Evolutionary conservation across 2,329 filamentous ascomycete genomes (phyloP).

Genomic region (Penicillium sp.): DNA sequence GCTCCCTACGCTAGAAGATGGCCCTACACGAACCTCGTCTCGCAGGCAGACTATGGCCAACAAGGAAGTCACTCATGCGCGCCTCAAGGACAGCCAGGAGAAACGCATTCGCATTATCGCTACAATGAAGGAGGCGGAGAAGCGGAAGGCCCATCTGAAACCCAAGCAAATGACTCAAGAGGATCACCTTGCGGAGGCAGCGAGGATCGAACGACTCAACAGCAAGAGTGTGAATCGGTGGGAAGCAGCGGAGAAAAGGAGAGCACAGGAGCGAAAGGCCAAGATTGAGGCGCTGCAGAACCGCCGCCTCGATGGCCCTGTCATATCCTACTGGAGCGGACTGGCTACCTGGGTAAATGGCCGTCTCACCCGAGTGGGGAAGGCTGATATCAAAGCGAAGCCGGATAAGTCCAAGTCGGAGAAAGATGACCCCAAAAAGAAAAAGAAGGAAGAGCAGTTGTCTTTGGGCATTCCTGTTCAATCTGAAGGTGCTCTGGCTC

Average conservation of each 20-base stretch:
- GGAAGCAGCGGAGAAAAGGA: slow-evolving; percentile 86
- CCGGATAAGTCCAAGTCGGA: slow-evolving; percentile 44
- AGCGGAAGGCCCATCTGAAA: slow-evolving; percentile 64
- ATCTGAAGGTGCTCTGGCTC: neutral
- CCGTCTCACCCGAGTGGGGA: slow-evolving; percentile 66
- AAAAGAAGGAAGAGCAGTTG: slow-evolving; percentile 23
- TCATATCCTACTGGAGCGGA: slow-evolving; percentile 93
- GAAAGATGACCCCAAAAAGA: slow-evolving; percentile 28
- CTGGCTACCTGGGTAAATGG: slow-evolving; percentile 74
- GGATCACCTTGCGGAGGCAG: slow-evolving; percentile 76
- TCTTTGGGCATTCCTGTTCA: neutral
- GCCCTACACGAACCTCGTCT: slow-evolving; percentile 57
- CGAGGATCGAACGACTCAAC: slow-evolving; percentile 76
- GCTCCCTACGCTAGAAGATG: slow-evolving; percentile 60
- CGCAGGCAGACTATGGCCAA: slow-evolving; percentile 61
- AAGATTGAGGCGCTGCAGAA: slow-evolving; percentile 85
- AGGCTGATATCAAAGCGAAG: slow-evolving; percentile 46
- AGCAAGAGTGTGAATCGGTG: slow-evolving; percentile 85
- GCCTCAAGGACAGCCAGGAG: slow-evolving; percentile 47
- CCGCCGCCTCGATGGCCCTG: slow-evolving; percentile 77
- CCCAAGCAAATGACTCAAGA: slow-evolving; percentile 81
- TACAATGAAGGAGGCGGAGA: slow-evolving; percentile 58
- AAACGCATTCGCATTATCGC: slow-evolving; percentile 46
- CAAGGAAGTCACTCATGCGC: slow-evolving; percentile 53
- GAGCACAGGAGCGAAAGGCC: slow-evolving; percentile 74